A percentile compares a stretch with the other conserved stretches of the same genome.
phyloP scores from a whole-genome alignment of 305 asterid species.

The Petunia hybrid region DNA sequence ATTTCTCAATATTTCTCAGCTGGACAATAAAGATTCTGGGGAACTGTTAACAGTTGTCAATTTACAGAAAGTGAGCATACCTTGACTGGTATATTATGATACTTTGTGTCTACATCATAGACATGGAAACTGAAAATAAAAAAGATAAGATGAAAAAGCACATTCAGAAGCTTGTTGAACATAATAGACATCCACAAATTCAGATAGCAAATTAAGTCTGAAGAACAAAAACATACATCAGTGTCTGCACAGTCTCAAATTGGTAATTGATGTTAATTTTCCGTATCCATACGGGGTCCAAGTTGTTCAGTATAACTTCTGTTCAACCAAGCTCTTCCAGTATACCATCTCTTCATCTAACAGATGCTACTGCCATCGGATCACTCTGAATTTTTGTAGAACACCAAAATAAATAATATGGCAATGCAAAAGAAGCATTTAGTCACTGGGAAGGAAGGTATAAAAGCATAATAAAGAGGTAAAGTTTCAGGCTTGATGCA shows the following conservation, averaged over 20 bases:
- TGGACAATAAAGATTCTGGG: neutral
- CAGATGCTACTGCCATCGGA: conserved; percentile 86
- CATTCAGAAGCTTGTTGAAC: neutral
- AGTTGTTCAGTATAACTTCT: conserved; percentile 84
- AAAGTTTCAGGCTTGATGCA: conserved; percentile 15
- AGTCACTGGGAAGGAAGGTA: conserved; percentile 18
- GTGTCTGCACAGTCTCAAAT: conserved; percentile 77
- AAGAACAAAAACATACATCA: conserved; percentile 54
- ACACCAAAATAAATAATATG: neutral
- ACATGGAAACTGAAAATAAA: conserved; percentile 69
- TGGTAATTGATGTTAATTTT: conserved; percentile 74
- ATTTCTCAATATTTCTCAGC: neutral
- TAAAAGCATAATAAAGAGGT: neutral
- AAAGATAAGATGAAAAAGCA: neutral
- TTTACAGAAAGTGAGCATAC: conserved; percentile 45
- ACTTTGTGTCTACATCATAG: conserved; percentile 77
- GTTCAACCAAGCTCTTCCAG: conserved; percentile 90
- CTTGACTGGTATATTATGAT: conserved; percentile 72
- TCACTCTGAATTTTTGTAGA: conserved; percentile 70
- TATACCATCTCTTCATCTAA: conserved; percentile 71
- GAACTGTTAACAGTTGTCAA: neutral
- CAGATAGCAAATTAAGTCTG: conserved; percentile 12
- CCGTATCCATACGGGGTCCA: conserved; percentile 77
- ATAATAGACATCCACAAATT: conserved; percentile 25
- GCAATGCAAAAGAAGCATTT: conserved; percentile 14